A percentile compares a stretch with the other conserved stretches of the same genome.
These are phyloP conservation scores for Penicillium bovifimosum DNA, from an alignment of 495 filamentous ascomycete species.

Conservation along the genomic window DNA sequence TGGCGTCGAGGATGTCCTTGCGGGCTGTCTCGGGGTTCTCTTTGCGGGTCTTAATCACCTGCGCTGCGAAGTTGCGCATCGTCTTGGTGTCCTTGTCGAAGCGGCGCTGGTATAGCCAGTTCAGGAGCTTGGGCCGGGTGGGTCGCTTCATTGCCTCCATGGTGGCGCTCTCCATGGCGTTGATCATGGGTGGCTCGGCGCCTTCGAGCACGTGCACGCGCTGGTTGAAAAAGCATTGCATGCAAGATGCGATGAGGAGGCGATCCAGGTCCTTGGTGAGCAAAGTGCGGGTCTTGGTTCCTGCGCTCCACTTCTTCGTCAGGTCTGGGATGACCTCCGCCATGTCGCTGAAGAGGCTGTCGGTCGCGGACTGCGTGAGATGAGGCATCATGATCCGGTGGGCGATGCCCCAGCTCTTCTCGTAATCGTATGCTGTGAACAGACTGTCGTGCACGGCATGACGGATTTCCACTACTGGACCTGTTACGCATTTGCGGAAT, in stretches of 20 bases:
- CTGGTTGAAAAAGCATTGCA: slow-evolving; percentile 49
- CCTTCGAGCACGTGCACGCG: slow-evolving; percentile 28
- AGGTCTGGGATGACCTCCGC: slow-evolving; percentile 23
- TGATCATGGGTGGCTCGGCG: slow-evolving; percentile 28
- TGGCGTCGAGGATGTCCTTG: slow-evolving; percentile 62
- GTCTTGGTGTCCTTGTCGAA: slow-evolving; percentile 50
- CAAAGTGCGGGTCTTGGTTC: slow-evolving; percentile 10
- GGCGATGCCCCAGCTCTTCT: slow-evolving; percentile 62
- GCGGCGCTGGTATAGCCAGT: slow-evolving; percentile 36
- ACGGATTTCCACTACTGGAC: slow-evolving; percentile 55
- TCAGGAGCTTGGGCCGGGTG: slow-evolving; percentile 33
- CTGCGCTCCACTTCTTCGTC: slow-evolving; percentile 22
- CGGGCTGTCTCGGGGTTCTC: slow-evolving; percentile 38
- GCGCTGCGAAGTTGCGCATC: slow-evolving; percentile 49
- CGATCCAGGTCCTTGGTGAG: slow-evolving; percentile 60
- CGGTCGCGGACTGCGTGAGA: slow-evolving; percentile 15
- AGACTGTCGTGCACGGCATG: slow-evolving; percentile 61
- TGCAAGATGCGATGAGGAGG: slow-evolving; percentile 62
- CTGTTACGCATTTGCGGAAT: slow-evolving; percentile 60
- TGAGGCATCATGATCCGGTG: slow-evolving; percentile 25
- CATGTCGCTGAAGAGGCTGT: slow-evolving; percentile 23
- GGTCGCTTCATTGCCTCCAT: slow-evolving; percentile 38
- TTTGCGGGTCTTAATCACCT: slow-evolving; percentile 54
- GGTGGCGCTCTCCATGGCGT: slow-evolving; percentile 36
- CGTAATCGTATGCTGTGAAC: slow-evolving; percentile 62